A percentile compares a stretch with the other conserved stretches of the same genome.
phyloP scores from a whole-genome alignment of 768 basidiomycete genomes.

The Postia placenta region DNA sequence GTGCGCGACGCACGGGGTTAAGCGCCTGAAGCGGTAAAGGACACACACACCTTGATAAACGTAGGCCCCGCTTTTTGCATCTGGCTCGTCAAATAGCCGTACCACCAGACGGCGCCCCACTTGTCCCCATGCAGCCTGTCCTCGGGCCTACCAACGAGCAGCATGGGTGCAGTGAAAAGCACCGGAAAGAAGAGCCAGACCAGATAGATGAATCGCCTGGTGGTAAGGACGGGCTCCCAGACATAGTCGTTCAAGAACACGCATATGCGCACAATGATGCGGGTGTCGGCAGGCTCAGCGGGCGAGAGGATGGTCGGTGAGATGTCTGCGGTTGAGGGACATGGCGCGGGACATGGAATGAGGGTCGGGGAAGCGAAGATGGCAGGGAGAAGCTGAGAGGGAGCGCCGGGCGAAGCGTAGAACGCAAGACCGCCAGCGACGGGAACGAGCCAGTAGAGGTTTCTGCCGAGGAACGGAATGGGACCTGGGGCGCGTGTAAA shows the following conservation, averaged over 20 bases:
- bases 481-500: constrained; percentile 28
- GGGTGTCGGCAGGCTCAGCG: constrained; percentile 46
- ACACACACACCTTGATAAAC: constrained; percentile 77
- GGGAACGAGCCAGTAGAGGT: constrained; percentile 49
- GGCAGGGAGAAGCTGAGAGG: constrained; percentile 31
- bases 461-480: constrained; percentile 24
- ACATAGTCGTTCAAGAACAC: constrained; percentile 50
- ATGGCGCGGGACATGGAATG: constrained; percentile 34
- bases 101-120: constrained; percentile 98
- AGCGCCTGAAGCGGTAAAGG: background rate
- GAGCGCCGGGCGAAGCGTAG: constrained; percentile 38
- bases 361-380: constrained; percentile 46
- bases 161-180: constrained; percentile 76
- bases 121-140: constrained; percentile 60
- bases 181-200: constrained; percentile 84
- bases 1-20: background rate
- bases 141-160: constrained; percentile 59
- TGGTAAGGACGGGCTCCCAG: constrained; percentile 83
- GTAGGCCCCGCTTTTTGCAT: constrained; percentile 97
- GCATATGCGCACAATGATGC: constrained; percentile 38
- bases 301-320: constrained; percentile 56
- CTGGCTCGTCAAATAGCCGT: constrained; percentile 74
- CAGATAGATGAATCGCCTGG: constrained; percentile 77
- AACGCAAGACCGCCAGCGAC: constrained; percentile 49
- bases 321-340: constrained; percentile 7